A percentile compares a stretch with the other conserved stretches of the same genome.
These are phyloP conservation scores for Ecytonucleospora hepatopenaei DNA, from an alignment of 371 early-diverging fungal species.

Conservation along the genomic window DNA sequence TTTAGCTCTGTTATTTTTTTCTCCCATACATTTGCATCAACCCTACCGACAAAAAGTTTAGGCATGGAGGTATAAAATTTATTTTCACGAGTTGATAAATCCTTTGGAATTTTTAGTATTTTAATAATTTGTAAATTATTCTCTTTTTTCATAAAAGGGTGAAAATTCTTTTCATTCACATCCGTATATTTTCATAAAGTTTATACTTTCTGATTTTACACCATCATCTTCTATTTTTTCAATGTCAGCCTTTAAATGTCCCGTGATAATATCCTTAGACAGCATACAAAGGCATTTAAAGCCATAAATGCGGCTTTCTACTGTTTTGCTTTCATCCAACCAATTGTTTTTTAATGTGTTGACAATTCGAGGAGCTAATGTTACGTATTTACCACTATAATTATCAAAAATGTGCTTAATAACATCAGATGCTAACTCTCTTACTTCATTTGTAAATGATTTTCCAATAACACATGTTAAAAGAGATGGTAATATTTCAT, in stretches of 20 bases:
- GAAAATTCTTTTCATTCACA: background rate
- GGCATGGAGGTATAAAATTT: slow-evolving; percentile 6
- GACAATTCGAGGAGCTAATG: slow-evolving; percentile 54
- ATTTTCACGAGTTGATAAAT: slow-evolving; percentile 6
- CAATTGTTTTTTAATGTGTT: slow-evolving; percentile 53
- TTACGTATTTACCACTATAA: slow-evolving; percentile 51
- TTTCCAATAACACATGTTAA: slow-evolving; percentile 82
- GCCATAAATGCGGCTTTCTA: slow-evolving; percentile 52
- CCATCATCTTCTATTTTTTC: background rate
- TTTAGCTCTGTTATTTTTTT: background rate
- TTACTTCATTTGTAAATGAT: slow-evolving; percentile 58
- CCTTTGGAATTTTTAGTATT: slow-evolving; percentile 13
- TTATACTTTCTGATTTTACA: background rate
- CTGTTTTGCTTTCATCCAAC: slow-evolving; percentile 48
- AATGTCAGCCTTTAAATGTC: background rate
- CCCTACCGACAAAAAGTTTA: background rate
- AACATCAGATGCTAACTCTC: slow-evolving; percentile 43
- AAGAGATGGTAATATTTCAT: slow-evolving; percentile 85
- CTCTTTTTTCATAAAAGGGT: background rate
- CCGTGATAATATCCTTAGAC: background rate
- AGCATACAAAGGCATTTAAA: slow-evolving; percentile 45
- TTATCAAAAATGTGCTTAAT: slow-evolving; percentile 55
- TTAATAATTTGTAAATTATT: background rate
- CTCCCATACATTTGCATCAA: slow-evolving; percentile 1
- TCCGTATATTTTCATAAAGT: background rate